Evolutionary conservation across 495 filamentous ascomycete species (phyloP).

Genomic region (Sabuloglossum arenarium): DNA sequence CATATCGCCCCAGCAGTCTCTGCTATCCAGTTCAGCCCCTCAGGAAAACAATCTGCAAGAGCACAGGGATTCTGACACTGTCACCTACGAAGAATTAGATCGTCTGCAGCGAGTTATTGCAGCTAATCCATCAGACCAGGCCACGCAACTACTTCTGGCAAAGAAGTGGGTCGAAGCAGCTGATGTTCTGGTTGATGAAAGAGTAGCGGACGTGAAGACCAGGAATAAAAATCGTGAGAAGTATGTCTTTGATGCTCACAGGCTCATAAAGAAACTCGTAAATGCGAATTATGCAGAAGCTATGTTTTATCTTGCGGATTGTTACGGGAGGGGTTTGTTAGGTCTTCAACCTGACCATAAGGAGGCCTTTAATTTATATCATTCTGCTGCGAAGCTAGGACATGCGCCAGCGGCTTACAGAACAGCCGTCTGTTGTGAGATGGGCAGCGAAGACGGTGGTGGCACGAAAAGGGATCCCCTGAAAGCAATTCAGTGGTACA

Average conservation of each 20-base stretch:
- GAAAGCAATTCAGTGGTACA: constrained; percentile 96
- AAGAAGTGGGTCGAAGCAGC: constrained; percentile 79
- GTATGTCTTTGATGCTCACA: constrained; percentile 69
- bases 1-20: constrained; percentile 14
- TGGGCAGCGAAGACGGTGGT: constrained; percentile 57
- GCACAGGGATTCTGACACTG: constrained; percentile 23
- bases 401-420: constrained; percentile 79
- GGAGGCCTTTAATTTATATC: constrained; percentile 82
- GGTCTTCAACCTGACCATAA: constrained; percentile 60
- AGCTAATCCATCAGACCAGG: constrained; percentile 48
- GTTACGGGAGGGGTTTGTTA: constrained; percentile 53
- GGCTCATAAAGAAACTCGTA: constrained; percentile 72
- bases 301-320: constrained; percentile 87
- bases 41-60: constrained; percentile 14
- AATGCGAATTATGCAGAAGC: constrained; percentile 50
- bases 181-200: constrained; percentile 46
- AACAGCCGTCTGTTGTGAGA: constrained; percentile 91
- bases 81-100: constrained; percentile 64
- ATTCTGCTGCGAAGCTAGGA: constrained; percentile 74
- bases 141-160: constrained; percentile 48
- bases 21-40: constrained; percentile 14
- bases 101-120: constrained; percentile 43
- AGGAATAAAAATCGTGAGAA: constrained; percentile 60
- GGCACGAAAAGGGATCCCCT: constrained; percentile 76
- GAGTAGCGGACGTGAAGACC: constrained; percentile 52